A percentile compares a stretch with the other conserved stretches of the same genome.
phyloP scores from a whole-genome alignment of 2,329 filamentous ascomycete genomes.

The Nemania abortiva region DNA sequence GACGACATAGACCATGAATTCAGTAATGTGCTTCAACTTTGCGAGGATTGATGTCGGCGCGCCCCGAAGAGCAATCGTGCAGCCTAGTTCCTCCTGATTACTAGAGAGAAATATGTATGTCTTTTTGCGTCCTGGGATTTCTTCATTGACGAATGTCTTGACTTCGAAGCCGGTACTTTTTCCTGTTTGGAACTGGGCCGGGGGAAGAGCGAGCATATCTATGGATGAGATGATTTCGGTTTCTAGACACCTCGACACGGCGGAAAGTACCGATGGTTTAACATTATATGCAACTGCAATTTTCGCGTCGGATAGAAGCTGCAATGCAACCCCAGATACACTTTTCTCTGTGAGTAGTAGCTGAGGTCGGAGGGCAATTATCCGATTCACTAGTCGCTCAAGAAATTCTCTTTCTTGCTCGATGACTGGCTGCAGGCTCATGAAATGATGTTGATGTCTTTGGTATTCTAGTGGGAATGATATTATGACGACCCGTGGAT shows the following conservation, averaged over 20 bases:
- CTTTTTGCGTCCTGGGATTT: conserved; percentile 81
- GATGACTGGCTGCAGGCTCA: conserved; percentile 97
- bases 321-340: conserved; percentile 89
- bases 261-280: conserved; percentile 94
- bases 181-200: conserved; percentile 77
- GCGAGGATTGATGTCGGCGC: conserved; percentile 77
- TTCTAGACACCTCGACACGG: conserved; percentile 91
- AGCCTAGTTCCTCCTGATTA: conserved; percentile 88
- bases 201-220: conserved; percentile 84
- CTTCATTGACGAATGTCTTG: conserved; percentile 89
- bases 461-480: conserved; percentile 97
- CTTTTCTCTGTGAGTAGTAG: conserved; percentile 92
- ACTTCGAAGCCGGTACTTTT: conserved; percentile 90
- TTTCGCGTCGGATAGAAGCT: conserved; percentile 86
- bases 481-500: conserved; percentile 90
- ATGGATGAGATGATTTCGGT: conserved; percentile 94
- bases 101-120: conserved; percentile 97
- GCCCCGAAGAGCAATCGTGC: conserved; percentile 91
- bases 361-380: conserved; percentile 85
- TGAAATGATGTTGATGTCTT: conserved; percentile 92
- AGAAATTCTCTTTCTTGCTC: conserved; percentile 96
- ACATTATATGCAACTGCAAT: conserved; percentile 97
- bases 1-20: conserved; percentile 99
- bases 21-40: conserved; percentile 91
- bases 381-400: conserved; percentile 89